Conservation (phyloP, 257 asterid genomes). For the Solanum sparsipilum region DNA sequence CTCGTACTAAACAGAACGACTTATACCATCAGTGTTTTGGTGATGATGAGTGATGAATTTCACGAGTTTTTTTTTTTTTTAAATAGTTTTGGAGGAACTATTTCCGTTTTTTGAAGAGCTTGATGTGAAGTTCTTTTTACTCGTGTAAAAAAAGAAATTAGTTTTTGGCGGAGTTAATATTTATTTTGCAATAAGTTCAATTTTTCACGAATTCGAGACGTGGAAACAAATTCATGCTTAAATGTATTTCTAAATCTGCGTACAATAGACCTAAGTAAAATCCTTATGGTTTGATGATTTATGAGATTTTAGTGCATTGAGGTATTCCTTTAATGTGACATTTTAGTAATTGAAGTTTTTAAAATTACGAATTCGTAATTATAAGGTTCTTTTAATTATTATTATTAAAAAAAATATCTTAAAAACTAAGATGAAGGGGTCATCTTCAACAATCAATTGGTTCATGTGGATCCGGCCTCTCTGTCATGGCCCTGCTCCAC, state of each 20-base stretch:
- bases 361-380: no score
- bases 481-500: not conserved
- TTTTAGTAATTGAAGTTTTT: not conserved
- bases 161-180: not conserved
- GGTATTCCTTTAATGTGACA: not conserved
- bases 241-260: not conserved
- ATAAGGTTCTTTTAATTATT: no score
- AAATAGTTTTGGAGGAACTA: not conserved
- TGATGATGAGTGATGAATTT: not conserved
- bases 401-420: no score
- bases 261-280: not conserved
- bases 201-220: no score
- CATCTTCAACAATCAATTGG: no score
- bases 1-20: not conserved
- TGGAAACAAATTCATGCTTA: not conserved
- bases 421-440: no score
- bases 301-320: not conserved
- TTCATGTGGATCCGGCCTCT: not conserved
- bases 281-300: no score
- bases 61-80: not conserved
- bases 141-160: not conserved
- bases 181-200: not conserved
- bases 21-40: not conserved
- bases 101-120: conserved; percentile 21
- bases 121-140: conserved; percentile 3